These are phyloP conservation scores for Carex cristatella DNA, from an alignment of 176 grass and related monocot genomes.

Conservation along the genomic window DNA sequence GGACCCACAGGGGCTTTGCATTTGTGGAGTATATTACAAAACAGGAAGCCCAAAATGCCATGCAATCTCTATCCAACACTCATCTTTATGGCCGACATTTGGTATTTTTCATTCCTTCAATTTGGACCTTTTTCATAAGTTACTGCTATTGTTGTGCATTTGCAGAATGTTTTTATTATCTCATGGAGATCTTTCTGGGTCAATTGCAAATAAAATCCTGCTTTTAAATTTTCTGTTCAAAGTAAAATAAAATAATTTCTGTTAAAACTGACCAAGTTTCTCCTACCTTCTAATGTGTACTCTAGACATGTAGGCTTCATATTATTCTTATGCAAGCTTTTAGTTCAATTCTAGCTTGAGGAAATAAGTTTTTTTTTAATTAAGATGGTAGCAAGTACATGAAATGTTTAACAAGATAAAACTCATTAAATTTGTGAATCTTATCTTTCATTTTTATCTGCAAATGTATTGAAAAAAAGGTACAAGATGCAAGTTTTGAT, in stretches of 20 bases:
- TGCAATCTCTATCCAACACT: constrained; percentile 71
- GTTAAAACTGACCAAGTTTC: not conserved
- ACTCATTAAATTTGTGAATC: not conserved
- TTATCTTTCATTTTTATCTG: not conserved
- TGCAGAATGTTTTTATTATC: not conserved
- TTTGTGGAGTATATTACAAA: constrained; percentile 85
- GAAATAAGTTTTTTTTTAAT: not conserved
- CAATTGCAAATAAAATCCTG: not conserved
- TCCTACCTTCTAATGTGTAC: not conserved
- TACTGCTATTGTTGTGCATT: not conserved
- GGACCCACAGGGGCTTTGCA: constrained; percentile 81
- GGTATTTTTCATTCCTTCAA: constrained; percentile 37
- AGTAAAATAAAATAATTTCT: not conserved
- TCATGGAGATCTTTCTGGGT: not conserved
- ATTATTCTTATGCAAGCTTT: not conserved
- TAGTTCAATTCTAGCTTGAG: not conserved
- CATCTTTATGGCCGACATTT: constrained; percentile 86
- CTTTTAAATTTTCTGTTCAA: not conserved
- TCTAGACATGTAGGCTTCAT: not conserved
- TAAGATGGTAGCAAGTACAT: not conserved
- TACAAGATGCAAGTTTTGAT: not conserved
- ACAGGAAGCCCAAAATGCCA: constrained; percentile 80
- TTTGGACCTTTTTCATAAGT: not conserved
- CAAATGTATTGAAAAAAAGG: not conserved
- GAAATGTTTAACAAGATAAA: not conserved